These are phyloP conservation scores for Solanum ossicruentum DNA, from an alignment of 257 asterid species.

Conservation along the genomic window DNA sequence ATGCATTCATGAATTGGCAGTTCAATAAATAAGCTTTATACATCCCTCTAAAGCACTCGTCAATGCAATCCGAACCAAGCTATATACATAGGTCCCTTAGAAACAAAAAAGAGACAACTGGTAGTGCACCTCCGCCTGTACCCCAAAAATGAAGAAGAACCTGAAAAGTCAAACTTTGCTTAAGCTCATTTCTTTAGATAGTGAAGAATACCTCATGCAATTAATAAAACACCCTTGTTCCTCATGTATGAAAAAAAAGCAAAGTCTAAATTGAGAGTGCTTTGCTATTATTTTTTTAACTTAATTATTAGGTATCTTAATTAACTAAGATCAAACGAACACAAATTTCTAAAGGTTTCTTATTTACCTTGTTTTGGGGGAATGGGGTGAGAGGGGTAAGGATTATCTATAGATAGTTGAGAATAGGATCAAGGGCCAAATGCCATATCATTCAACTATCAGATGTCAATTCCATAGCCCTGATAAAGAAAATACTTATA, in stretches of 20 bases:
- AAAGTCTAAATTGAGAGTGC: neutral
- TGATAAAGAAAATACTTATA: neutral
- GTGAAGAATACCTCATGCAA: neutral
- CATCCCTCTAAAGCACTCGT: constrained; percentile 88
- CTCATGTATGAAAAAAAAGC: neutral
- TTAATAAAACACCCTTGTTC: neutral
- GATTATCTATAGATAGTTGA: neutral
- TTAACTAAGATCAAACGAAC: neutral
- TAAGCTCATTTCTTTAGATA: neutral
- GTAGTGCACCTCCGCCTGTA: constrained; percentile 83
- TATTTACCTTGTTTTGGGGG: neutral
- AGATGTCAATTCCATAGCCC: neutral
- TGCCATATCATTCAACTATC: neutral
- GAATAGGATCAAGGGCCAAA: neutral
- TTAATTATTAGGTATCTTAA: neutral
- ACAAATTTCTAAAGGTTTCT: neutral
- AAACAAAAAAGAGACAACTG: constrained; percentile 82
- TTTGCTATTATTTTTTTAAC: neutral
- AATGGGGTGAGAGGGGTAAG: neutral
- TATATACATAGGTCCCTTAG: constrained; percentile 67
- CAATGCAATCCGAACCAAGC: constrained; percentile 73
- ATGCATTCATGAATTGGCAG: constrained; percentile 60
- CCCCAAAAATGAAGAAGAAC: constrained; percentile 97
- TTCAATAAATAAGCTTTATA: constrained; percentile 79
- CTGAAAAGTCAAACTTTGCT: constrained; percentile 22